Conservation (phyloP, 768 basidiomycete genomes). For the Tricholoma saponaceum region DNA sequence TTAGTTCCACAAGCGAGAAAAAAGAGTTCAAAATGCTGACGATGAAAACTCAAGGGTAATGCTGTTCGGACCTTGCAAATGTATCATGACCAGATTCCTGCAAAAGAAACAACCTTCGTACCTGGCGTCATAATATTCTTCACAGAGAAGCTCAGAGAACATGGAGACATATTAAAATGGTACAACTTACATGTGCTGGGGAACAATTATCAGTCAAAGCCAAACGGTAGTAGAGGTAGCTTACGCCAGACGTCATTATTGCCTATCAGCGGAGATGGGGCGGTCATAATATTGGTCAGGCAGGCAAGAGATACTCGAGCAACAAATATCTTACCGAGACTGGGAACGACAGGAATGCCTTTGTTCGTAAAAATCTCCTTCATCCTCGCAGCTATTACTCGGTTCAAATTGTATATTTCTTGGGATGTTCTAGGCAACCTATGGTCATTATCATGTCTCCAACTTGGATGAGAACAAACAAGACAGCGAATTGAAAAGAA, state of each 20-base stretch:
- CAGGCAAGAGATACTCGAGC: background rate
- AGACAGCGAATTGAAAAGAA: background rate
- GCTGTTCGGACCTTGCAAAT: constrained; percentile 54
- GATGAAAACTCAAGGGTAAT: constrained; percentile 65
- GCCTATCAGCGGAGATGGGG: constrained; percentile 45
- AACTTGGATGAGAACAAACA: constrained; percentile 1
- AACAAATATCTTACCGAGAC: constrained; percentile 49
- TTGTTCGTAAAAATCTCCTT: constrained; percentile 60
- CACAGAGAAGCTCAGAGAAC: constrained; percentile 12
- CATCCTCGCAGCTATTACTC: constrained; percentile 66
- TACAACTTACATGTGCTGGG: constrained; percentile 52
- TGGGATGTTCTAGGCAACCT: constrained; percentile 72
- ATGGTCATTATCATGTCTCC: constrained; percentile 82
- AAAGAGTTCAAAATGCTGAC: constrained; percentile 57
- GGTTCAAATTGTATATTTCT: constrained; percentile 79
- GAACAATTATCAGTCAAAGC: constrained; percentile 10
- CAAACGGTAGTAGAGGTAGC: constrained; percentile 19
- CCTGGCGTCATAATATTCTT: constrained; percentile 70
- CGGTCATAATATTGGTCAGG: background rate
- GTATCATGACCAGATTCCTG: constrained; percentile 9
- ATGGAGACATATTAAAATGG: constrained; percentile 5
- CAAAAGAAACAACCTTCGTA: constrained; percentile 17
- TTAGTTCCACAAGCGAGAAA: constrained; percentile 3
- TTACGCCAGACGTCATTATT: constrained; percentile 93
- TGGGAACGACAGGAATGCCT: constrained; percentile 78